Evolutionary conservation across 257 asterid species (phyloP).

Genomic region (Gentiana straminea): DNA sequence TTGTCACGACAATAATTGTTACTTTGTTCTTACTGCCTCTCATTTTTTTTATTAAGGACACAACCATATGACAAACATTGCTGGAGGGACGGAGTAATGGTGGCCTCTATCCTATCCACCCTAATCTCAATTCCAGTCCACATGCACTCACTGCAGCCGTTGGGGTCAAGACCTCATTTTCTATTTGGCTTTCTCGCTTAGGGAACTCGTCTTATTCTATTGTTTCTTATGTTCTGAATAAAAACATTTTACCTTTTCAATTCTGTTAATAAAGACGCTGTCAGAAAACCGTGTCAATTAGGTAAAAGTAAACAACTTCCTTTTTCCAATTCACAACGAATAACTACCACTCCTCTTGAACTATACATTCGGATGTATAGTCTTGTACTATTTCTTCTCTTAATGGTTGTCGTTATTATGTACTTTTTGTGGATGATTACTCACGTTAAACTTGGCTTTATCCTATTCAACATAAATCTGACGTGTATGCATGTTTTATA

Average conservation of each 20-base stretch:
- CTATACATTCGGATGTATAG: background rate
- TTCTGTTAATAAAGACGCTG: too few relatives aligned
- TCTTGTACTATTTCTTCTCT: background rate
- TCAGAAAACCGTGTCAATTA: background rate
- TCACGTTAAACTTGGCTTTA: too few relatives aligned
- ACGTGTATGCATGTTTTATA: too few relatives aligned
- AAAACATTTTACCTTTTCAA: too few relatives aligned
- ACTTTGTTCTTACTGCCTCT: background rate
- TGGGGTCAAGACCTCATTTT: background rate
- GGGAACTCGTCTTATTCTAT: too few relatives aligned
- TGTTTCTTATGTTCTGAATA: too few relatives aligned
- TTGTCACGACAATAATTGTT: slow-evolving; percentile 3
- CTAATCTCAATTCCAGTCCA: too few relatives aligned
- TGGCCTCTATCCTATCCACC: slow-evolving; percentile 2
- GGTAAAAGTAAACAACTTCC: background rate
- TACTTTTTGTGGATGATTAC: too few relatives aligned
- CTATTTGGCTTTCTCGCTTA: background rate
- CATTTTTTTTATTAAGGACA: slow-evolving; percentile 6
- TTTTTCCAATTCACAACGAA: background rate
- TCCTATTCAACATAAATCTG: too few relatives aligned
- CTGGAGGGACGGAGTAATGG: background rate
- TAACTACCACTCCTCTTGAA: too few relatives aligned
- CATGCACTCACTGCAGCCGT: background rate
- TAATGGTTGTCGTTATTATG: background rate
- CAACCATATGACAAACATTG: background rate